These are phyloP conservation scores for Suhomyces vadensis DNA, from an alignment of 805 yeast species.

Conservation along the genomic window DNA sequence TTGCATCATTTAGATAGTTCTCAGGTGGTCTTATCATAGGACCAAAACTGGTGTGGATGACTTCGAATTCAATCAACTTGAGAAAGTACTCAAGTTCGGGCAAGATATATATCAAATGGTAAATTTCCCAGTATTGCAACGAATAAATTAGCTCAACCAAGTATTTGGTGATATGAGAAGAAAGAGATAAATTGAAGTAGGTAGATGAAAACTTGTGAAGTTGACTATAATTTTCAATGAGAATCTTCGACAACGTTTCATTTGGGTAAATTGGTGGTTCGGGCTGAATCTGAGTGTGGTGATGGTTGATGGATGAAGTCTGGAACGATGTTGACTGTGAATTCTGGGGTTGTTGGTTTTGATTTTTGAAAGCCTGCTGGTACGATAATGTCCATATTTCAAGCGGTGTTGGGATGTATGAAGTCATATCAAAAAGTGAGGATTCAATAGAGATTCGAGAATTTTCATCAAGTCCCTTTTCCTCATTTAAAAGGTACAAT, in stretches of 20 bases:
- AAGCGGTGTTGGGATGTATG: constrained; percentile 25
- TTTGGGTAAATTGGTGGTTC: constrained; percentile 31
- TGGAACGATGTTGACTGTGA: constrained; percentile 8
- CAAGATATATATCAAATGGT: constrained; percentile 36
- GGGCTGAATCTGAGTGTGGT: not conserved
- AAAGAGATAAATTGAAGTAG: constrained; percentile 39
- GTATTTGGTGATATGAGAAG: constrained; percentile 41
- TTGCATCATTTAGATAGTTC: constrained; percentile 34
- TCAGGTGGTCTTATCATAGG: constrained; percentile 41
- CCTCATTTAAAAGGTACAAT: constrained; percentile 29
- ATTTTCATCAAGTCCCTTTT: constrained; percentile 29
- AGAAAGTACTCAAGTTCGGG: constrained; percentile 37
- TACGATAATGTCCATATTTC: constrained; percentile 13
- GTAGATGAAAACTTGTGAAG: constrained; percentile 31
- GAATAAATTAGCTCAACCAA: constrained; percentile 39
- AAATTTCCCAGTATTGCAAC: constrained; percentile 46
- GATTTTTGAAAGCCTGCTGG: constrained; percentile 1
- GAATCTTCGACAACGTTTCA: constrained; percentile 34
- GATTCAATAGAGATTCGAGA: constrained; percentile 31
- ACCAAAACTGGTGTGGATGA: constrained; percentile 38
- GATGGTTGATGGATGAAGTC: not conserved
- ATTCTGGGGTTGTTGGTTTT: not conserved
- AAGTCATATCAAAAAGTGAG: constrained; percentile 25
- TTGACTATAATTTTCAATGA: constrained; percentile 39
- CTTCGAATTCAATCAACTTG: constrained; percentile 35